These are phyloP conservation scores for Moelleriella libera DNA, from an alignment of 2,329 filamentous ascomycete species.

Conservation along the genomic window DNA sequence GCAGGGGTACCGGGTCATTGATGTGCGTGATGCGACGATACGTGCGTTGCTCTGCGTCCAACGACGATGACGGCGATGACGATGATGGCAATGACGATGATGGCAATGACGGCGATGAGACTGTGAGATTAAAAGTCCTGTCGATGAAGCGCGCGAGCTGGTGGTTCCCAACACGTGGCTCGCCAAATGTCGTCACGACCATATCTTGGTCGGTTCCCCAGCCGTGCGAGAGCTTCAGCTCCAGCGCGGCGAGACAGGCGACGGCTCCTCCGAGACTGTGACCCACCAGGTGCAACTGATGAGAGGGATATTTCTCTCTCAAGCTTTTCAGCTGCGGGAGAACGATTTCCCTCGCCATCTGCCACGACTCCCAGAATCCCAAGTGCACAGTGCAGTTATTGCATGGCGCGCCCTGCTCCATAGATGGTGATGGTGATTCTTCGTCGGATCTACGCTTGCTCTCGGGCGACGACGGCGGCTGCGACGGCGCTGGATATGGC, in stretches of 20 bases:
- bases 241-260: conserved; percentile 72
- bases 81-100: too few relatives aligned
- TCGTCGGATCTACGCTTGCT: conserved; percentile 6
- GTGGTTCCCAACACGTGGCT: conserved; percentile 55
- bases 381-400: conserved; percentile 82
- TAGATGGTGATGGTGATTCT: not conserved
- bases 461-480: too few relatives aligned
- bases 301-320: conserved; percentile 48
- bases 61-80: too few relatives aligned
- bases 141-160: conserved; percentile 43
- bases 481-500: conserved; percentile 54
- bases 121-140: conserved; percentile 30
- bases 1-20: conserved; percentile 75
- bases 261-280: conserved; percentile 91
- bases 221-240: conserved; percentile 58
- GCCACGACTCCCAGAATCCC: conserved; percentile 81
- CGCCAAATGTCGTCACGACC: conserved; percentile 83
- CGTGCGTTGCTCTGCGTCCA: conserved; percentile 16
- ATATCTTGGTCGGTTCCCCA: conserved; percentile 43
- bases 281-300: conserved; percentile 66
- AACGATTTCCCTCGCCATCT: conserved; percentile 54
- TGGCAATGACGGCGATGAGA: conserved; percentile 5
- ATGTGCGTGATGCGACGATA: conserved; percentile 77
- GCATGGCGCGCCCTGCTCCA: conserved; percentile 37
- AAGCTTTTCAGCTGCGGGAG: conserved; percentile 51